Base-by-base conservation (phyloP, 495 filamentous ascomycete genomes). In the Jackrogersella minutella region DNA sequence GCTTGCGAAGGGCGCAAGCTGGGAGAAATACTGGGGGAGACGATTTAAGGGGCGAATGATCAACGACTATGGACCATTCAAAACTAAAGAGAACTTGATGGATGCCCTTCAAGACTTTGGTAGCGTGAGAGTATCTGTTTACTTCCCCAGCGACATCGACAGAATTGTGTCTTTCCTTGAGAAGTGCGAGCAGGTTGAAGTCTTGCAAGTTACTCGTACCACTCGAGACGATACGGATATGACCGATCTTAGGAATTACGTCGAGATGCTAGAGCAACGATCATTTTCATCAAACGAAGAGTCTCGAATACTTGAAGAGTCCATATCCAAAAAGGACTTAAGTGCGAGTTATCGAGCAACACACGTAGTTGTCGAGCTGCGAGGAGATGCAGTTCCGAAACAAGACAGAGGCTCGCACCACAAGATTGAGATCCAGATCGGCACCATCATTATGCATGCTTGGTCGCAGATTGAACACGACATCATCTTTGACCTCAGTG, bases 381-480 rank as follows among this genome's bases (percentile, higher is more conserved):
- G 21, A 40, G 50, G 33, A 10, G 50, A 54, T 13, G 50, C 11
- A n/a, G n/a, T 54, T 6, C 50, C 50, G 6, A 39, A 34, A 9
- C 16, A 31, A 4, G 33, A 54, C 7, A 16, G 14, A 5, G 50
- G 13, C 1, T 21, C 50, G 19, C 50, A 54, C 13, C 40, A 39
- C 34, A 54, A 8, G 10, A 13, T 54, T 10, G 50, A 54, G 21
- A 39, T 54, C 16, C 50, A 54, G 34, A 40, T 54, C 19, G 33
- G 30, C 3, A 53, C 49, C n/a, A 19, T 53, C 5, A 16, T 36
- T 2, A 53, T 53, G 49, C 49, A 53, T 24, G 30, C 31, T 22
- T 53, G 49, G 49, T 53, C 49, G 1, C 49, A 53, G 49, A 24
- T 37, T 22, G 49, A 53, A n/a, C 49, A 53, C 9, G 49, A 37